Conservation (phyloP, 345 rosid genomes). For the Lepidium didymum region DNA sequence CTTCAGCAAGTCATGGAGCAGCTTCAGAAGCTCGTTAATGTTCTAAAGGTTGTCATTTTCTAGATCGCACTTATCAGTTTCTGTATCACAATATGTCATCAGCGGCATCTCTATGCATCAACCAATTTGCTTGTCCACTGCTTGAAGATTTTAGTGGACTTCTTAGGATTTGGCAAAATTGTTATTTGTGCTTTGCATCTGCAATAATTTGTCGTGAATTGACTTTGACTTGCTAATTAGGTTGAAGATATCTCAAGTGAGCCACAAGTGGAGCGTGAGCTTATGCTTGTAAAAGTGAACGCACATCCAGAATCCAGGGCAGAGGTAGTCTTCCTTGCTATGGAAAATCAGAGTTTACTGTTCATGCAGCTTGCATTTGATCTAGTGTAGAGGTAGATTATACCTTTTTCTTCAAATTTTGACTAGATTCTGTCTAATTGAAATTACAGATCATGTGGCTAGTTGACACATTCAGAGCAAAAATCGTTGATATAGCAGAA, state of each 20-base stretch:
- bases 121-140: not conserved
- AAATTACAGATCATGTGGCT: slow-evolving; percentile 81
- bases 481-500: slow-evolving; percentile 74
- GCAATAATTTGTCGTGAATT: not conserved
- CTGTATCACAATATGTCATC: not conserved
- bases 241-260: slow-evolving; percentile 89
- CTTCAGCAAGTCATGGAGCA: slow-evolving; percentile 87
- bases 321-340: slow-evolving; percentile 47
- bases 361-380: slow-evolving; percentile 2
- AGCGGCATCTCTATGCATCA: not conserved
- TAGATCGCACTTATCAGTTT: not conserved
- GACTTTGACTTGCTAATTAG: slow-evolving; percentile 26
- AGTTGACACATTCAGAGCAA: slow-evolving; percentile 84
- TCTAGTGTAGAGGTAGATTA: not conserved
- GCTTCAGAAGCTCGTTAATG: slow-evolving; percentile 94
- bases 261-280: slow-evolving; percentile 90
- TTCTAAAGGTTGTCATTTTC: slow-evolving; percentile 54
- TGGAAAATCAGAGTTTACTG: not conserved
- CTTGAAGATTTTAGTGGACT: not conserved
- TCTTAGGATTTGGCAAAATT: not conserved
- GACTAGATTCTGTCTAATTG: not conserved
- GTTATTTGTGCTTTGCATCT: not conserved
- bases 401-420: slow-evolving; percentile 10
- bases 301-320: slow-evolving; percentile 51
- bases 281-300: slow-evolving; percentile 81